Base-by-base conservation (phyloP, 2,329 filamentous ascomycete genomes). In the Fusarium papillatum region DNA sequence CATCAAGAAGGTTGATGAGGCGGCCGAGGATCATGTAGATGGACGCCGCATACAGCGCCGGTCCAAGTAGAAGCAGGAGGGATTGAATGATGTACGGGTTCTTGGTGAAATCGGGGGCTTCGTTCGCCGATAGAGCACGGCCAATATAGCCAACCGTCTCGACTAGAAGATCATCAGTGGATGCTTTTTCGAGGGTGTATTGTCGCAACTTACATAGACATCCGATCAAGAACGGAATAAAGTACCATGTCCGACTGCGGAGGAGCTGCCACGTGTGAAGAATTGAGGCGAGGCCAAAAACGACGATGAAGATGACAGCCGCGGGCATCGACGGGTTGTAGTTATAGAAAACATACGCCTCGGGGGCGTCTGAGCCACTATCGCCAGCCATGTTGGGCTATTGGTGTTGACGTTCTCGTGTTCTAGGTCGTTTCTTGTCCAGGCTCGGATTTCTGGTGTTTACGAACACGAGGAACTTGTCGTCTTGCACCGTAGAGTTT, bases 161-260 rank as follows among this genome's bases (percentile, higher is more conserved):
- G 14, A 82, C 81, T 82, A 10, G 5, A 5, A 46, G 17, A 19
- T 9, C 11, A n/a, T 70, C 17, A 67, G 67, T n/a, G 29, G 22
- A 24, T 39, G 2, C 34, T 16, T 36, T 6, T 24, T 13, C 4
- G 1, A 5, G 14, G 17, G 4, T 6, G 11, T 29, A 29, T 7
- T 5, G 4, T 26, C 13, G 4, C 13, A 17, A 75, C 83, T 75
- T 84, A 90, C 88, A 88, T n/a, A 86, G 70, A 55, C 87, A 87
- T n/a, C 89, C 89, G 29, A 90, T 81, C 5, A 87, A 75, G 48
- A 91, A 87, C 0, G 89, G 87, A 4, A 88, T 86, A 75, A 89
- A 87, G 78, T 88, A 90, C 87, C 88, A 90, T 11, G 87, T 87
- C 64, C 85, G 82, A 4, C 82, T 80, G 24, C 80, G 79, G 29